These are phyloP conservation scores for Phytophthora sp. DNA, from an alignment of 352 stramenopile genomes.

Conservation along the genomic window DNA sequence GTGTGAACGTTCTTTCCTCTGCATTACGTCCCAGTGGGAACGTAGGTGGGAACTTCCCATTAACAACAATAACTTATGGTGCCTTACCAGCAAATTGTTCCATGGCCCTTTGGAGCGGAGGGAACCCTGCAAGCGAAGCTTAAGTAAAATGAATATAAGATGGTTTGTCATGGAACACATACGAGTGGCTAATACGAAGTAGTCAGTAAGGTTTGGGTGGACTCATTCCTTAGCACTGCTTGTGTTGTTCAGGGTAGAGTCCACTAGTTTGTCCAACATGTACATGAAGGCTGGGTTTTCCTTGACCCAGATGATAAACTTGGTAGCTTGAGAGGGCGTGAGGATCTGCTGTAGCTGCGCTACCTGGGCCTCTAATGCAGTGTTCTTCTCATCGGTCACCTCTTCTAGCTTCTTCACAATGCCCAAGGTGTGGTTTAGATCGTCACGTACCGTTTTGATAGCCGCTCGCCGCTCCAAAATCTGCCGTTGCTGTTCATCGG, in stretches of 20 bases:
- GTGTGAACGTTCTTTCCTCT: no score
- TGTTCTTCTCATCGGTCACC: constrained; percentile 83
- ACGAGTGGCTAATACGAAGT: constrained; percentile 9
- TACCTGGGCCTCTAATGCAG: constrained; percentile 72
- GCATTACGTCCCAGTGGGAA: no score
- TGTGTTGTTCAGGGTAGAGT: constrained; percentile 57
- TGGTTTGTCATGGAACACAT: no score
- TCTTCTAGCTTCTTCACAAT: constrained; percentile 75
- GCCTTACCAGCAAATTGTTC: no score
- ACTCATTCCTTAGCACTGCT: constrained; percentile 29
- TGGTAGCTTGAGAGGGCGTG: constrained; percentile 77
- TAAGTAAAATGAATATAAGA: constrained; percentile 6
- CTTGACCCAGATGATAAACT: constrained; percentile 90
- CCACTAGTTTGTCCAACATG: constrained; percentile 84
- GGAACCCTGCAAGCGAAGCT: no score
- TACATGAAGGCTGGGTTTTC: constrained; percentile 89
- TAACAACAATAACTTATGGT: no score
- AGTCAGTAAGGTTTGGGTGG: neutral
- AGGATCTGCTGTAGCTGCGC: constrained; percentile 75
- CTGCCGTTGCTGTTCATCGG: constrained; percentile 69
- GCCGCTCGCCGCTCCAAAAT: constrained; percentile 62
- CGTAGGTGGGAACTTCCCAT: no score
- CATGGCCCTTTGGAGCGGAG: no score
- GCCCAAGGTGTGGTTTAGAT: constrained; percentile 73
- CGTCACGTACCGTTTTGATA: constrained; percentile 70